Percentiles rank a stretch among this genome's conserved stretches.
These are phyloP conservation scores for Fraxinus xanthoxyloides DNA, from an alignment of 305 asterid species.

Conservation along the genomic window DNA sequence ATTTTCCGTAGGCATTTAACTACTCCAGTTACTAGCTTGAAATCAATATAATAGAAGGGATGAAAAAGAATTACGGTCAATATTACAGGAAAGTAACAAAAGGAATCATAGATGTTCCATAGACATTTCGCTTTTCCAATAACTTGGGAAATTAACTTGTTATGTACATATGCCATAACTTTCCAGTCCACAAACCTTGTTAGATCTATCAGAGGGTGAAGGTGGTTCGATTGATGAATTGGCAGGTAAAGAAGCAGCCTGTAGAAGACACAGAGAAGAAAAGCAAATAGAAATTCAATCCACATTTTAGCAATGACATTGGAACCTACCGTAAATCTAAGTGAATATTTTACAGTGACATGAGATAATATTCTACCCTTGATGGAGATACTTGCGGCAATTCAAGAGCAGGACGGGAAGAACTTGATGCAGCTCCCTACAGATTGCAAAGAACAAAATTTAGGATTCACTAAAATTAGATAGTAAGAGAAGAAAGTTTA, in stretches of 20 bases:
- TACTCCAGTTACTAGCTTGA: not conserved
- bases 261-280: conserved; percentile 15
- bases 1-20: not conserved
- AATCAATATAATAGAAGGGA: not conserved
- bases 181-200: conserved; percentile 20
- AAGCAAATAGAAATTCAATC: not conserved
- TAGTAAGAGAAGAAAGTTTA: conserved; percentile 3
- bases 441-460: conserved; percentile 22
- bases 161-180: not conserved
- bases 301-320: not conserved
- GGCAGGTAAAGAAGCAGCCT: conserved; percentile 60
- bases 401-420: conserved; percentile 59
- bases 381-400: conserved; percentile 52
- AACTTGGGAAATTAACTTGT: not conserved
- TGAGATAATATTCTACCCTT: conserved; percentile 50
- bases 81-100: not conserved
- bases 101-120: not conserved
- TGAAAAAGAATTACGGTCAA: not conserved
- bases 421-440: conserved; percentile 59
- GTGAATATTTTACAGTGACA: conserved; percentile 6
- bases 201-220: conserved; percentile 52
- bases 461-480: not conserved
- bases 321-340: not conserved
- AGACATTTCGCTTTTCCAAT: not conserved
- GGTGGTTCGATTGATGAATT: conserved; percentile 40